A percentile compares a stretch with the other conserved stretches of the same genome.
Evolutionary conservation across 1,139 yeast genomes (phyloP).

Genomic region (Schizosaccharomyces versatilis): DNA sequence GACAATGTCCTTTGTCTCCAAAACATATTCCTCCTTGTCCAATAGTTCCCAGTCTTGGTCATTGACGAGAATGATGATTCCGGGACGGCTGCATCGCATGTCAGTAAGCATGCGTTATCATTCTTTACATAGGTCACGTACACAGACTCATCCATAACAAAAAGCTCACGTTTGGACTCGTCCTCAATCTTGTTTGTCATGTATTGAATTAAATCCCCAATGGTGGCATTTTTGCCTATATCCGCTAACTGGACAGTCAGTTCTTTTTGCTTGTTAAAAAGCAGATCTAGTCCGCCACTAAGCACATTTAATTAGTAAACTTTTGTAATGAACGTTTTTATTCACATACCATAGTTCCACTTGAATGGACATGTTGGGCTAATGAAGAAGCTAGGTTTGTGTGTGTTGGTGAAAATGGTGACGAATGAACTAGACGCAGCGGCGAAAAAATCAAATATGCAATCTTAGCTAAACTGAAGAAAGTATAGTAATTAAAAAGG

Average conservation of each 20-base stretch:
- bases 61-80: constrained; percentile 71
- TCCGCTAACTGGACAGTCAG: not conserved
- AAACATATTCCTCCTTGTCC: constrained; percentile 58
- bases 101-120: not conserved
- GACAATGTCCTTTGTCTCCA: constrained; percentile 54
- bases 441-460: no score
- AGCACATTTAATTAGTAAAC: no score
- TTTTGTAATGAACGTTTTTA: no score
- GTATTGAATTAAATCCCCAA: constrained; percentile 12
- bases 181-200: constrained; percentile 15
- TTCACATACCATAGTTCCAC: no score
- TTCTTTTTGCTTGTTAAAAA: not conserved
- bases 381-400: no score
- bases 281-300: constrained; percentile 1
- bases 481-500: no score
- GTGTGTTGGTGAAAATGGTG: no score
- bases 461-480: no score
- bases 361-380: no score
- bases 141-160: constrained; percentile 4
- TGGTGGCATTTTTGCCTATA: not conserved
- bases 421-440: no score
- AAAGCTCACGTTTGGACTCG: constrained; percentile 1
- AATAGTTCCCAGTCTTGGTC: constrained; percentile 95
- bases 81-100: constrained; percentile 44
- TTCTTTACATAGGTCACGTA: not conserved